Conservation (phyloP, 371 early-diverging fungal genomes). For the Catenaria anguillulae region DNA sequence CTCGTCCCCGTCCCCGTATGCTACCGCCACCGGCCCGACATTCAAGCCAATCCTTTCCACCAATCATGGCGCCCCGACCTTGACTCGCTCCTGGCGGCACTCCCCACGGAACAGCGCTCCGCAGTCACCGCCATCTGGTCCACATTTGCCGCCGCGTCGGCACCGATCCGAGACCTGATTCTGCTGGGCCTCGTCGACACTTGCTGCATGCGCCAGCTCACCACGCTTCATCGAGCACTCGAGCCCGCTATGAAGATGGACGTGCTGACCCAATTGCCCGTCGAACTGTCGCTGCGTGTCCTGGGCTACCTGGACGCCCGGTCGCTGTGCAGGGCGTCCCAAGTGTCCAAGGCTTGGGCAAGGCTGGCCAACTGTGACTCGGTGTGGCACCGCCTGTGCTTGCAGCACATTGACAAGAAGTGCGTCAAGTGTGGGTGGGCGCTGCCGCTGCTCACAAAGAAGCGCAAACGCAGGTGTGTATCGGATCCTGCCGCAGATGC, state of each 20-base stretch:
- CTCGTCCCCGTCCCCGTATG: background rate
- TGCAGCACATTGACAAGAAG: constrained; percentile 89
- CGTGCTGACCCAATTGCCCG: constrained; percentile 55
- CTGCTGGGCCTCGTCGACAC: constrained; percentile 54
- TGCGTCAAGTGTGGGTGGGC: constrained; percentile 95
- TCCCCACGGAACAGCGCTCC: no score
- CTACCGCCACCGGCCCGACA: constrained; percentile 1
- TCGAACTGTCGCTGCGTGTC: constrained; percentile 61
- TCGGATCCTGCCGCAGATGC: background rate
- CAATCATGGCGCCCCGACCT: constrained; percentile 4
- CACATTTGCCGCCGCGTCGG: constrained; percentile 27
- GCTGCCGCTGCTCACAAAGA: constrained; percentile 45
- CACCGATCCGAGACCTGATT: constrained; percentile 32
- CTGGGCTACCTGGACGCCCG: constrained; percentile 77
- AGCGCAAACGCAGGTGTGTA: constrained; percentile 1
- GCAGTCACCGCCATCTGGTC: constrained; percentile 33
- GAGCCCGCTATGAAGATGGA: constrained; percentile 62
- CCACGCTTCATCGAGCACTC: constrained; percentile 48
- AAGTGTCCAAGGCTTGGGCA: constrained; percentile 67
- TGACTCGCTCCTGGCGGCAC: no score
- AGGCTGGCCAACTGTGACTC: constrained; percentile 70
- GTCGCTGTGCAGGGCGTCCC: constrained; percentile 78
- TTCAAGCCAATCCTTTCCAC: background rate
- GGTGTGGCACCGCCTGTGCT: constrained; percentile 90
- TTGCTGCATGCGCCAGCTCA: constrained; percentile 62